phyloP scores from a whole-genome alignment of 148 eudicot species.

The Drosera capensis region DNA sequence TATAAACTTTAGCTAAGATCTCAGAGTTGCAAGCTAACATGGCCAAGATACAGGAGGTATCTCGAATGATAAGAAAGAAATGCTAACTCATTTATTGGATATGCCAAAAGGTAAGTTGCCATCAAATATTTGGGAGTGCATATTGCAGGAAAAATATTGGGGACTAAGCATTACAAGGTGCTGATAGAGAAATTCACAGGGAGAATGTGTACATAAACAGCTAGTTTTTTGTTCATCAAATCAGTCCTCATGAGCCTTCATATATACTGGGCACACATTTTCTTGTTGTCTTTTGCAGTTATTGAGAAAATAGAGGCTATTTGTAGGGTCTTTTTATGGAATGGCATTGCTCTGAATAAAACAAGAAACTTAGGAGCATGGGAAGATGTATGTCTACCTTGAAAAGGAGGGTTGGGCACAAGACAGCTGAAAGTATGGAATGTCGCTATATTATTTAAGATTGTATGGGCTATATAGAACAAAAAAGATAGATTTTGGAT shows the following conservation, averaged over 20 bases:
- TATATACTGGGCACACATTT: background rate
- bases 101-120: background rate
- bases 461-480: too few species aligned
- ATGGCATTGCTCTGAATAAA: too few species aligned
- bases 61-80: background rate
- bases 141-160: background rate
- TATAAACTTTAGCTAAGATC: too few species aligned
- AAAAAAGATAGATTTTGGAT: too few species aligned
- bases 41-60: background rate
- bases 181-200: background rate
- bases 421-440: too few species aligned
- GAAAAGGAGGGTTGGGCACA: too few species aligned
- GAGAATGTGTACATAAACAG: background rate
- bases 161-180: background rate
- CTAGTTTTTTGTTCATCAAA: background rate
- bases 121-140: background rate
- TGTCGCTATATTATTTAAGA: too few species aligned
- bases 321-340: background rate
- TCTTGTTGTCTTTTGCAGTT: background rate
- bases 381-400: too few species aligned
- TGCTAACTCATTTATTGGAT: background rate
- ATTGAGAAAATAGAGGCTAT: background rate
- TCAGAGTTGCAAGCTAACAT: too few species aligned
- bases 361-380: too few species aligned
- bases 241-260: background rate